phyloP scores from a whole-genome alignment of 345 rosid species.

The Ceriops decandra region DNA sequence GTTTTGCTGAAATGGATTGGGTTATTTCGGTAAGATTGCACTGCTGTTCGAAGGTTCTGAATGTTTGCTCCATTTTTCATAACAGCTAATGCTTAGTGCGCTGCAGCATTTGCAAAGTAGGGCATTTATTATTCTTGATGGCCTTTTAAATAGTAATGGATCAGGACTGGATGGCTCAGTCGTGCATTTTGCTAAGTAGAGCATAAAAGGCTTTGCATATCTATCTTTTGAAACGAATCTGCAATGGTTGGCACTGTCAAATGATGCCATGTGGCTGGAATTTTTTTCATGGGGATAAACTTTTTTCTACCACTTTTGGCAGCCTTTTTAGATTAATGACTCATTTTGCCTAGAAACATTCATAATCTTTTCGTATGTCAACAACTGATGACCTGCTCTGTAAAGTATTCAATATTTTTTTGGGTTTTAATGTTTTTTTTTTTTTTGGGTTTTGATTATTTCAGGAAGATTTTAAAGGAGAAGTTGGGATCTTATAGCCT shows the following conservation, averaged over 20 bases:
- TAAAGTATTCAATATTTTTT: conserved; percentile 14
- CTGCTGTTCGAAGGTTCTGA: no score
- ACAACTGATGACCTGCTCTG: conserved; percentile 12
- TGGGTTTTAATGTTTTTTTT: conserved; percentile 27
- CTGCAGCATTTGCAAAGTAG: no score
- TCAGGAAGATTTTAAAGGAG: conserved; percentile 68
- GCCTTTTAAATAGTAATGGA: no score
- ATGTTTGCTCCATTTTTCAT: no score
- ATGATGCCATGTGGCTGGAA: background rate
- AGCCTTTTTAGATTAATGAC: background rate
- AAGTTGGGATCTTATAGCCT: conserved; percentile 57
- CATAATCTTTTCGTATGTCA: conserved; percentile 1
- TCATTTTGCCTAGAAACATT: background rate
- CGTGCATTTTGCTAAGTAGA: no score
- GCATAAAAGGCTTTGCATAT: no score
- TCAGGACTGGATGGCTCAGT: no score
- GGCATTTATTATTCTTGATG: no score
- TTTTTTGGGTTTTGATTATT: conserved; percentile 38
- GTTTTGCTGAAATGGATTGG: no score
- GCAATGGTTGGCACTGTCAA: background rate
- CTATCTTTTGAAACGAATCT: background rate
- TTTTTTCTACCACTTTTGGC: background rate
- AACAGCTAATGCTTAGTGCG: no score
- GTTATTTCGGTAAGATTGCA: no score
- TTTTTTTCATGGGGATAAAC: background rate